Evolutionary conservation across 164 flowering plant genomes (phyloP).

Genomic region (Vitis amurensis): DNA sequence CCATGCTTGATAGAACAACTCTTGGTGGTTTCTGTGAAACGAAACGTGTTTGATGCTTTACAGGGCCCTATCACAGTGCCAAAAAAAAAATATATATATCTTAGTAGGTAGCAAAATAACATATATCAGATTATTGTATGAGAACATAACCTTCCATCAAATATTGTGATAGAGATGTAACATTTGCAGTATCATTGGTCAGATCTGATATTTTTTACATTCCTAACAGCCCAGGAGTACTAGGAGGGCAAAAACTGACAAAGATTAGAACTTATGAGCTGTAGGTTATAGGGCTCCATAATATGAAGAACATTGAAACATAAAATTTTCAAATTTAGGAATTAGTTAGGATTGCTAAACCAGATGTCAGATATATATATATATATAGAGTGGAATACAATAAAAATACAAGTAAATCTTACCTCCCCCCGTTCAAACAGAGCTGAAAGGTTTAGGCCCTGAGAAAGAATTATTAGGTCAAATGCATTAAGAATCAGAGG

Average conservation of each 20-base stretch:
- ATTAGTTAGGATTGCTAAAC: neutral
- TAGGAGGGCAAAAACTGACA: neutral
- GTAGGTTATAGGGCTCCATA: neutral
- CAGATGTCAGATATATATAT: neutral
- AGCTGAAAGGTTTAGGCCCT: constrained; percentile 94
- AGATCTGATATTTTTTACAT: too few species aligned
- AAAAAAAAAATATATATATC: neutral
- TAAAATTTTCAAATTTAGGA: neutral
- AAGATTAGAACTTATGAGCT: neutral
- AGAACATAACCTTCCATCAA: too few species aligned
- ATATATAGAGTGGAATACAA: neutral
- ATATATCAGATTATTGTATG: neutral
- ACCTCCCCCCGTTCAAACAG: constrained; percentile 88
- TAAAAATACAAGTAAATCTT: constrained; percentile 9
- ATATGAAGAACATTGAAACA: neutral
- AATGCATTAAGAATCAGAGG: constrained; percentile 90
- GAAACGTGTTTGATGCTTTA: constrained; percentile 83
- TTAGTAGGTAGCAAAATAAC: neutral
- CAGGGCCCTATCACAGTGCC: constrained; percentile 51
- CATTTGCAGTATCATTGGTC: too few species aligned
- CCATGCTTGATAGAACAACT: constrained; percentile 89
- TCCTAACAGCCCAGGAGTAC: too few species aligned
- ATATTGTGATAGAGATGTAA: too few species aligned
- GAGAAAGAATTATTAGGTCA: constrained; percentile 92
- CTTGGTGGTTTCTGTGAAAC: constrained; percentile 89